Conservation (phyloP, 2,329 filamentous ascomycete species). For the Neurospora crassa region DNA sequence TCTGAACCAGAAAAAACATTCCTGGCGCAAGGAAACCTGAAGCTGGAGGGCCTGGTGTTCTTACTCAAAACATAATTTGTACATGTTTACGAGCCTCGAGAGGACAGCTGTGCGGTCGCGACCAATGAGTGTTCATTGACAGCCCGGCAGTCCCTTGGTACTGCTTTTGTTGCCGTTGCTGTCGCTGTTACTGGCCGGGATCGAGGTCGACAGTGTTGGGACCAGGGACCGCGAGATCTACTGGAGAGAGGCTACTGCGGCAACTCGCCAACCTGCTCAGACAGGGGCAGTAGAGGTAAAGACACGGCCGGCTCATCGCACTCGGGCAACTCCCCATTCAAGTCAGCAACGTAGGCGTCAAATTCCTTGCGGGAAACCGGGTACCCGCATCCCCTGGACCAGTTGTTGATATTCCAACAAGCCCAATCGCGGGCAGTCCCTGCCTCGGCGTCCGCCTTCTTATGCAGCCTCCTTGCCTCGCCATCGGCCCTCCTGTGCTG, state of each 20-base stretch:
- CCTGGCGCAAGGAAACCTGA: too few species aligned
- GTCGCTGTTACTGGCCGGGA: background rate
- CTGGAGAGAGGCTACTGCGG: background rate
- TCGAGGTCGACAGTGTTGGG: background rate
- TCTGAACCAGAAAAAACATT: background rate
- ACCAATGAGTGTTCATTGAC: background rate
- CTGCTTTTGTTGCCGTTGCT: background rate
- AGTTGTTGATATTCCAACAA: background rate
- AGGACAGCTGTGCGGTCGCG: background rate
- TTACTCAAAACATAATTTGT: background rate
- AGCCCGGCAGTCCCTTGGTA: too few species aligned
- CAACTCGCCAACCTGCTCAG: background rate
- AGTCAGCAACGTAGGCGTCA: background rate
- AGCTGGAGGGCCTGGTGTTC: too few species aligned
- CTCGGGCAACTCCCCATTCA: background rate
- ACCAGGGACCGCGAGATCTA: background rate
- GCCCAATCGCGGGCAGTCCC: background rate
- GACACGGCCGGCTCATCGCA: background rate
- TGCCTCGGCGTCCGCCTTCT: background rate
- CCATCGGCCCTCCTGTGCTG: too few species aligned
- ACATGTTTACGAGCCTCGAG: background rate
- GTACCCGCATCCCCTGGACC: background rate
- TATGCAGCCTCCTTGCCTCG: background rate
- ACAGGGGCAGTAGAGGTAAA: background rate
- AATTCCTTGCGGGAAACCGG: background rate